Evolutionary conservation across 73 alveolate genomes (phyloP).

Genomic region (Breviolum minutum): DNA sequence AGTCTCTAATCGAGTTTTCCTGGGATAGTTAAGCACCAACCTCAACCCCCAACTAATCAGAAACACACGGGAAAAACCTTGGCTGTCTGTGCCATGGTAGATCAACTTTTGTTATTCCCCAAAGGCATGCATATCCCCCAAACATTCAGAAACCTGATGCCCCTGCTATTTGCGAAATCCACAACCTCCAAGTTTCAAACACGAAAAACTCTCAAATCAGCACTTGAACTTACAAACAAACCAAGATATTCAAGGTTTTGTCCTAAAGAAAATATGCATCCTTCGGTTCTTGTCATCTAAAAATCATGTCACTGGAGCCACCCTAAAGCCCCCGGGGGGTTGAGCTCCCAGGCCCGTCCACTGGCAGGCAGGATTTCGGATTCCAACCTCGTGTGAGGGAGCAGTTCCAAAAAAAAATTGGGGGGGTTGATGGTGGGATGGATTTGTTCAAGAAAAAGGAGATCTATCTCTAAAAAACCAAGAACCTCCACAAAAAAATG

Average conservation of each 20-base stretch:
- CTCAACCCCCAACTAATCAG: no score
- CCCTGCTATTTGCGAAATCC: no score
- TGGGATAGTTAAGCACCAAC: no score
- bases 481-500: neutral
- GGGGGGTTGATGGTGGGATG: neutral
- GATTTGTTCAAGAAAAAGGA: no score
- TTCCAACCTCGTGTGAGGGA: neutral
- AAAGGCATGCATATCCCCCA: no score
- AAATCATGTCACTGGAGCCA: neutral
- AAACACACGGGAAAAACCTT: no score
- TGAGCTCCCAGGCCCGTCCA: neutral
- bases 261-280: neutral
- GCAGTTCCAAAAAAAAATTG: neutral
- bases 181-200: neutral
- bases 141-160: no score
- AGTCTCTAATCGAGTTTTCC: no score
- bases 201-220: neutral
- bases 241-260: neutral
- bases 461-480: neutral
- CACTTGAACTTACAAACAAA: neutral
- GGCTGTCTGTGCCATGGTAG: no score
- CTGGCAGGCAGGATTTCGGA: conserved; percentile 26
- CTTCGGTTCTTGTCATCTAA: neutral
- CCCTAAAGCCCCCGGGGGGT: neutral
- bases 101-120: no score